Conservation (phyloP, 1,284 basidiomycete species). For the Sutorius eximius region DNA sequence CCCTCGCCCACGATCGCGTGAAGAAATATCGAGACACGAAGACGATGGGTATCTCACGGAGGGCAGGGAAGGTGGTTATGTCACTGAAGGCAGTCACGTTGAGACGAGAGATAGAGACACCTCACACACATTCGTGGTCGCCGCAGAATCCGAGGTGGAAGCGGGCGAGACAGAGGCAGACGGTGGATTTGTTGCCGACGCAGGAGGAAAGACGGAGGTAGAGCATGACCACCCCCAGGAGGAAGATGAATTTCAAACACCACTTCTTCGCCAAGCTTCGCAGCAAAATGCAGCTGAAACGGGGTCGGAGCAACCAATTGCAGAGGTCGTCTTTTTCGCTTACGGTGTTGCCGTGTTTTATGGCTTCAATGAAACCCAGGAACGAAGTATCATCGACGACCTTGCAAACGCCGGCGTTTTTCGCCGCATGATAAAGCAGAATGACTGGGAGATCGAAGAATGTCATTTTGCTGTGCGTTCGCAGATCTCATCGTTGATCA, state of each 20-base stretch:
- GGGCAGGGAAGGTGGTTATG: slow-evolving; percentile 26
- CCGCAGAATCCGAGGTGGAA: slow-evolving; percentile 21
- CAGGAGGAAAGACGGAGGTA: slow-evolving; percentile 12
- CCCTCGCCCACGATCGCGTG: slow-evolving; percentile 23
- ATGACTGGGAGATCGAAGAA: slow-evolving; percentile 87
- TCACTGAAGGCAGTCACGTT: slow-evolving; percentile 24
- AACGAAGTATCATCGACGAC: slow-evolving; percentile 80
- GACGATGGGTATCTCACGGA: slow-evolving; percentile 30
- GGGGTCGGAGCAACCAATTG: slow-evolving; percentile 50
- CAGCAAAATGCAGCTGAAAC: slow-evolving; percentile 9
- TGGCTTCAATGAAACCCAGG: slow-evolving; percentile 75
- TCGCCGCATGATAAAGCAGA: slow-evolving; percentile 58
- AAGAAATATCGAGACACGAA: slow-evolving; percentile 30
- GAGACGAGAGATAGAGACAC: slow-evolving; percentile 8
- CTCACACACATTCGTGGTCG: not conserved
- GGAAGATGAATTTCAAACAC: slow-evolving; percentile 1
- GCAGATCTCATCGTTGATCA: not conserved
- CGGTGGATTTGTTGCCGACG: slow-evolving; percentile 14
- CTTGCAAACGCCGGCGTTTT: slow-evolving; percentile 70
- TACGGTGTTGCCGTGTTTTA: slow-evolving; percentile 89
- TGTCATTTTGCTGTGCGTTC: slow-evolving; percentile 77
- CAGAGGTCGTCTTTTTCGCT: slow-evolving; percentile 84
- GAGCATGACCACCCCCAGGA: slow-evolving; percentile 6
- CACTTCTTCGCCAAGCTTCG: slow-evolving; percentile 5
- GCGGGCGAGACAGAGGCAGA: slow-evolving; percentile 13